phyloP scores from a whole-genome alignment of 2,329 filamentous ascomycete species.

The Mollisia scopiformis region DNA sequence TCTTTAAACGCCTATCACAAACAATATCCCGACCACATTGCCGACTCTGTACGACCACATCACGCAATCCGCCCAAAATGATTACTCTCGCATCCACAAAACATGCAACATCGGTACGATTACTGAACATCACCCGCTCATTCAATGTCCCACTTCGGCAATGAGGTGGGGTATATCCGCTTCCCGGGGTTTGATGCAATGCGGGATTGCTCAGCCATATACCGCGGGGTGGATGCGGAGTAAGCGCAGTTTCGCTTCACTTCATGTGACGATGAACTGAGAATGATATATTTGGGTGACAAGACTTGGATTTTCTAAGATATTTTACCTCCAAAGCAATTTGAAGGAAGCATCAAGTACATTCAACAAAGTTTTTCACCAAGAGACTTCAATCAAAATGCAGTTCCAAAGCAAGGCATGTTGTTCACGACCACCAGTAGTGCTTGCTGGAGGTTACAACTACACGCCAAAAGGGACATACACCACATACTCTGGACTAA shows the following conservation, averaged over 20 bases:
- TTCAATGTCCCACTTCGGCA: too few species aligned
- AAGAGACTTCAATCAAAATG: neutral
- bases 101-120: too few species aligned
- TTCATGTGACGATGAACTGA: too few species aligned
- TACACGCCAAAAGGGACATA: conserved; percentile 37
- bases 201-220: neutral
- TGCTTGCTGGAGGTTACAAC: conserved; percentile 36
- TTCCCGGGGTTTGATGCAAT: neutral
- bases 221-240: neutral
- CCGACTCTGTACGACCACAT: too few species aligned
- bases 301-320: too few species aligned
- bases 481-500: conserved; percentile 33
- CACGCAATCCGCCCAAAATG: too few species aligned
- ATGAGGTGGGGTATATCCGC: too few species aligned
- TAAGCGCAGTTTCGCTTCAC: neutral
- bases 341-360: neutral
- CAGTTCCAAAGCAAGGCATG: conserved; percentile 25
- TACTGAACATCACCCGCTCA: too few species aligned
- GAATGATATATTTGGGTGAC: neutral
- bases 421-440: conserved; percentile 30
- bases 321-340: too few species aligned
- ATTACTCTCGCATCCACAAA: too few species aligned
- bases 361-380: neutral
- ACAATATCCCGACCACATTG: too few species aligned
- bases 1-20: too few species aligned